Base-by-base conservation (phyloP, 169 alveolate species). In the Pseudocohnilembus persalinus region DNA sequence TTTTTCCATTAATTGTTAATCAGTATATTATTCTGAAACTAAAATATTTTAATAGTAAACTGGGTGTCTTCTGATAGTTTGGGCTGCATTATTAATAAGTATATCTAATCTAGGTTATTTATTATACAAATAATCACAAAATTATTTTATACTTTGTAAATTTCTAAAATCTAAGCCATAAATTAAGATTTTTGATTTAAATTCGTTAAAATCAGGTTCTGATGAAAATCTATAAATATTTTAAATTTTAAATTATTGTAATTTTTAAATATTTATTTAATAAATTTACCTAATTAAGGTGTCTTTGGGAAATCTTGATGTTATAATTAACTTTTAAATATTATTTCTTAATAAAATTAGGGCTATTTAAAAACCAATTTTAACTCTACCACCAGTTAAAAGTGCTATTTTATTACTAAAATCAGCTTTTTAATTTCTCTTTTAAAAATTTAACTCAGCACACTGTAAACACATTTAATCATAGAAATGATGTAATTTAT, bases 321-420 rank as follows among this genome's bases (percentile, higher is more conserved):
- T 93, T 20, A 90, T 92, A 49, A 89, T 73, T 64, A 92, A 92
- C 68, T 73, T 74, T n/a, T 90, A 89, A 29, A 88, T 88, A 85
- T 91, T 91, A 49, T 49, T 49, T 80, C 93, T 88, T 74, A 93
- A 83, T 72, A 93, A 84, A 34, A 86, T 76, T 27, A 92, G 87
- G 0, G 89, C 91, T 29, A 92, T 88, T 73, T 90, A 81, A 85
- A 86, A 91, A 1, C 96, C 96, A 30, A 93, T 93, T 79, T 93
- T 93, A 34, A 91, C 88, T 78, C 96, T 85, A 31, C 95, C 96
- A 1, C 96, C 96, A 20, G 96, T 93, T 0, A 93, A 92, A 73
- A 93, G 77, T 11, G 95, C 96, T 31, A 91, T 88, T 87, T 93
- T 93, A 20, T 93, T 93, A 34, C 74, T 75, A 29, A 93, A 85